A percentile compares a stretch with the other conserved stretches of the same genome.
These are phyloP conservation scores for Cercospora sesami DNA, from an alignment of 2,329 filamentous ascomycete genomes.

Conservation along the genomic window DNA sequence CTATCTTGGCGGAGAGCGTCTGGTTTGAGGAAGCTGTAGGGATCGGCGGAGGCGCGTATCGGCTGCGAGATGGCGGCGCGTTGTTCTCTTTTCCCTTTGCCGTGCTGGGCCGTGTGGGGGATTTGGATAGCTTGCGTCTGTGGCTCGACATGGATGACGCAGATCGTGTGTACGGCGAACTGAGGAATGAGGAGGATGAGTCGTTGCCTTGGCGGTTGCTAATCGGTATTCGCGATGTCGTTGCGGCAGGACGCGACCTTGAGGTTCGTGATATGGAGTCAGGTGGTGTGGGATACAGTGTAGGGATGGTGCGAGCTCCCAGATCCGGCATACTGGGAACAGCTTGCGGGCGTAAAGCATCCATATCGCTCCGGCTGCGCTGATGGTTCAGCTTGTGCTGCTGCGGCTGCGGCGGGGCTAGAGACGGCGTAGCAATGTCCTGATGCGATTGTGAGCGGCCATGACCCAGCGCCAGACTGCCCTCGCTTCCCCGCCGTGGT, in stretches of 20 bases:
- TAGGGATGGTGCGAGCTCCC: slow-evolving; percentile 20
- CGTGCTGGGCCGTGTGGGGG: slow-evolving; percentile 31
- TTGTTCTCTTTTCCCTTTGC: slow-evolving; percentile 33
- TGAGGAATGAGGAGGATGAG: slow-evolving; percentile 37
- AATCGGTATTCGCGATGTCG: slow-evolving; percentile 37
- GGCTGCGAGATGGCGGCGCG: slow-evolving; percentile 29
- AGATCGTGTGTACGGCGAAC: slow-evolving; percentile 31
- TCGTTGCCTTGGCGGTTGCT: slow-evolving; percentile 31
- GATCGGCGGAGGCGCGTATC: slow-evolving; percentile 40
- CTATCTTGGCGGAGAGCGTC: slow-evolving; percentile 69
- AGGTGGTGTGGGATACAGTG: slow-evolving; percentile 32
- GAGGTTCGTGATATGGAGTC: slow-evolving; percentile 23
- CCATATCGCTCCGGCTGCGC: slow-evolving; percentile 39
- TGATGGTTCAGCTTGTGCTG: slow-evolving; percentile 35
- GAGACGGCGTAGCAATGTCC: slow-evolving; percentile 30
- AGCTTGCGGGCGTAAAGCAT: slow-evolving; percentile 25
- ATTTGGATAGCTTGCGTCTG: slow-evolving; percentile 33
- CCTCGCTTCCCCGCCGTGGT: slow-evolving; percentile 67
- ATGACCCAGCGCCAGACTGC: slow-evolving; percentile 58
- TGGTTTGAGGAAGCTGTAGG: slow-evolving; percentile 32
- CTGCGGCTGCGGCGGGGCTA: slow-evolving; percentile 21
- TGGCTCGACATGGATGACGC: slow-evolving; percentile 33
- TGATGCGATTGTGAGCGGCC: slow-evolving; percentile 58
- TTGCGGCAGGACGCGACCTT: slow-evolving; percentile 6
- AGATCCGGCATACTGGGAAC: slow-evolving; percentile 36